Evolutionary conservation across 2,329 filamentous ascomycete species (phyloP).

Genomic region (Diplocarpon mali): DNA sequence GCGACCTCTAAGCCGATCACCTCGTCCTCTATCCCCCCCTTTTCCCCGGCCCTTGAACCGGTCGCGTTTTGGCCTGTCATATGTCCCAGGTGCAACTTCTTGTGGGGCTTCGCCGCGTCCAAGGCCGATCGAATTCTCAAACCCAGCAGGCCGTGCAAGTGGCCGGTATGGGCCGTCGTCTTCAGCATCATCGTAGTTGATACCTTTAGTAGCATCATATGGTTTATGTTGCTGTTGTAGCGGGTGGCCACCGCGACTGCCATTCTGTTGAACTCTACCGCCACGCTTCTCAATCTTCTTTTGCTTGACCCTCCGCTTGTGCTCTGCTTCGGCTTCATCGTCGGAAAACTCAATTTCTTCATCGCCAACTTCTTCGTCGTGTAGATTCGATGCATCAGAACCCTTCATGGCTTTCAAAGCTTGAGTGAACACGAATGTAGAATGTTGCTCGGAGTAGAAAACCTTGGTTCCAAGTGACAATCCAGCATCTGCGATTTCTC

Average conservation of each 20-base stretch:
- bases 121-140: conserved; percentile 40
- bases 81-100: conserved; percentile 27
- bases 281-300: conserved; percentile 47
- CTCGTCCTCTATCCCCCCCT: conserved; percentile 16
- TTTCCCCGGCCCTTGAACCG: conserved; percentile 19
- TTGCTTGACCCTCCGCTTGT: conserved; percentile 59
- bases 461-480: conserved; percentile 60
- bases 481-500: conserved; percentile 56
- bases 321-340: conserved; percentile 83
- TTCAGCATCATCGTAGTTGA: conserved; percentile 59
- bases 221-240: conserved; percentile 24
- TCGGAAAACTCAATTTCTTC: conserved; percentile 95
- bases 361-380: conserved; percentile 80
- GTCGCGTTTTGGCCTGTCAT: conserved; percentile 15
- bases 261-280: conserved; percentile 36
- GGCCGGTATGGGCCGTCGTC: conserved; percentile 64
- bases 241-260: conserved; percentile 28
- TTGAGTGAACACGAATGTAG: conserved; percentile 78
- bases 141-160: conserved; percentile 54
- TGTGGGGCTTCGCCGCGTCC: conserved; percentile 29
- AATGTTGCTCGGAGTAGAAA: conserved; percentile 71
- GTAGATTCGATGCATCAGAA: conserved; percentile 87
- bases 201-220: conserved; percentile 31
- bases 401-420: conserved; percentile 70
- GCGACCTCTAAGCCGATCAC: conserved; percentile 16